phyloP scores from a whole-genome alignment of 2,329 filamentous ascomycete genomes.

The Fusarium gaditjirri region DNA sequence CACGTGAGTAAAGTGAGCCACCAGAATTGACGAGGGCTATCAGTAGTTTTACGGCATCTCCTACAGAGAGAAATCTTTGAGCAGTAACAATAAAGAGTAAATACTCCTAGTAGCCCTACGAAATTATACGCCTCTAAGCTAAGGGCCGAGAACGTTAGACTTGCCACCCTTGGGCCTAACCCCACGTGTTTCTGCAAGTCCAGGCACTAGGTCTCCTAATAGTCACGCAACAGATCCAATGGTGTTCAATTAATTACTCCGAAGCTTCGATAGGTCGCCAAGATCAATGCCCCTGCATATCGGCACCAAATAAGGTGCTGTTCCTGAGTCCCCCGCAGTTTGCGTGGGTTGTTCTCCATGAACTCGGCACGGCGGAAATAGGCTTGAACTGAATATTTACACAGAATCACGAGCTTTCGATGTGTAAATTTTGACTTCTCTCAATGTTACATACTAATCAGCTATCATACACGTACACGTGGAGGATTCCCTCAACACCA shows the following conservation, averaged over 20 bases:
- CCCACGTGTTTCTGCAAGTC: background rate
- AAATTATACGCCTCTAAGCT: background rate
- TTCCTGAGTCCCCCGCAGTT: background rate
- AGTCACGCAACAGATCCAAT: conserved; percentile 1
- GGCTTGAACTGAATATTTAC: too few relatives aligned
- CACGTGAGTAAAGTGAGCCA: background rate
- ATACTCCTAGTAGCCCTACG: background rate
- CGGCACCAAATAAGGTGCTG: background rate
- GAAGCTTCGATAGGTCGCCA: background rate
- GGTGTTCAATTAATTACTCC: background rate
- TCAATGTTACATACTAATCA: background rate
- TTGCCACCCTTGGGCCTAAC: background rate
- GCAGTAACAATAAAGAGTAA: background rate
- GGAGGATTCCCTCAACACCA: background rate
- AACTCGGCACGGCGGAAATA: background rate
- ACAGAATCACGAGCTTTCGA: background rate
- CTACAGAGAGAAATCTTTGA: background rate
- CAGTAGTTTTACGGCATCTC: background rate
- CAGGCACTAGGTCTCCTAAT: background rate
- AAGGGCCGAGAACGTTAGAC: background rate
- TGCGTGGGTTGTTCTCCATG: background rate
- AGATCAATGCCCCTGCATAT: conserved; percentile 11
- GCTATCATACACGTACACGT: background rate
- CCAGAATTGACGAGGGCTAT: background rate
- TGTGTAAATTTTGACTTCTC: too few relatives aligned